Base-by-base conservation (phyloP, 768 basidiomycete genomes). In the Lactifluus pinguis region DNA sequence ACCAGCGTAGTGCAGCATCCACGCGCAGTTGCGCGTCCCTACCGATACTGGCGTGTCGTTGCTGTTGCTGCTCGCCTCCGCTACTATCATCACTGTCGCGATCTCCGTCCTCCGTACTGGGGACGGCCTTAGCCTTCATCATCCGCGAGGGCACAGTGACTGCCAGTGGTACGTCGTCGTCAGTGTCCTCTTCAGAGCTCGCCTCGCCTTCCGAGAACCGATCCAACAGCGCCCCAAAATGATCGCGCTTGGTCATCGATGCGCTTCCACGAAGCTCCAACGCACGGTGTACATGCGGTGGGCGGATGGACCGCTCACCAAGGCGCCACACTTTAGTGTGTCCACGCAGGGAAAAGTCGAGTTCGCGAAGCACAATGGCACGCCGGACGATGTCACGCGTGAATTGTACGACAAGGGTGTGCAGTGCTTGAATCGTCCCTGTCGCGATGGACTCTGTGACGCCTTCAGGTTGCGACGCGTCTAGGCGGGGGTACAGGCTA, bases 291-390 rank as follows among this genome's bases (percentile, higher is more conserved):
- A 87, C 74, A 55, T 78, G 76, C 15, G 50, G 53, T 61, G 59
- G 57, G 10, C 42, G 25, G 17, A 66, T 59, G 65, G 79, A 74
- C 38, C 75, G 75, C 49, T 70, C 71, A 14, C 74, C 74, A 4
- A 75, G 56, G 50, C 77, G 74, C 84, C 87, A 89, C 6, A 77
- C 83, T 65, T 80, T 85, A 50, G 80, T 80, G 19, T 79, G 77
- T 44, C 74, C 73, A 71, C 87, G 88, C 67, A 85, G 68, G 38
- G 73, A 71, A 55, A 70, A 34, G 65, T 87, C 86, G 59, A 84
- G 80, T 66, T 86, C 84, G 45, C 80, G 80, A 41, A 77, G 73
- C 7, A 80, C 73, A 47, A 87, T 77, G 21, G 79, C 74, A 38
- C 75, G 76, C 57, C 80, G 78, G 2, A 85, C 72, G 0, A 83